Conservation (phyloP, 129 eudicot species). For the Daucus carota region DH1_v3.0 NC_030386.2:27806001-27806500, state of each 20-base stretch:
- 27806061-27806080: constrained; percentile 43
- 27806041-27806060: constrained; percentile 46
- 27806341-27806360: constrained; percentile 34
- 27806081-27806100: constrained; percentile 82
- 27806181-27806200: constrained; percentile 25
- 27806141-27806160: constrained; percentile 57
- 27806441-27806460: constrained; percentile 24
- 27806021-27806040: constrained; percentile 43
- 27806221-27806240: constrained; percentile 90
- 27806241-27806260: constrained; percentile 85
- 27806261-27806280: constrained; percentile 44
- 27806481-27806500: constrained; percentile 43
- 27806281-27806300: constrained; percentile 21
- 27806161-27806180: constrained; percentile 52
- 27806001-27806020: constrained; percentile 33
- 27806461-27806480: constrained; percentile 40
- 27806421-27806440: constrained; percentile 32
- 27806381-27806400: constrained; percentile 34
- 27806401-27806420: constrained; percentile 28
- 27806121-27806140: constrained; percentile 73
- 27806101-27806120: constrained; percentile 91
- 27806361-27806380: constrained; percentile 42
- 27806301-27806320: constrained; percentile 22
- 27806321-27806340: constrained; percentile 16
- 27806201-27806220: constrained; percentile 40